Base-by-base conservation (phyloP, 345 rosid genomes). In the Acer campestre region DNA sequence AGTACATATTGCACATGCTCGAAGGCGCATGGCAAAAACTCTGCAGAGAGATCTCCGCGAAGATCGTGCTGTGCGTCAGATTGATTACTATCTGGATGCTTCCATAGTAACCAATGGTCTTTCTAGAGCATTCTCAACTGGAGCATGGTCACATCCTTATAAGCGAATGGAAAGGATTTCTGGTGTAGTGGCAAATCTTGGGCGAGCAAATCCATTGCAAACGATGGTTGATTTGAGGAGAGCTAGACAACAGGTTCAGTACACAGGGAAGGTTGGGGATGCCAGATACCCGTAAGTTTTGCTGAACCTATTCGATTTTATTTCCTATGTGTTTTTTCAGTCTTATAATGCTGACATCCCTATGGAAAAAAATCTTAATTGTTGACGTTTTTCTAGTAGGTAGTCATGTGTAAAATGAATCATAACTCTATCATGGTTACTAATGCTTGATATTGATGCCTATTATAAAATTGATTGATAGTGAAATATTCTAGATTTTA, bases 201-300 rank as follows among this genome's bases (percentile, higher is more conserved):
- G 98, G 55, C 92, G 97, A 51, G 84, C 97, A 82, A 93, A 95
- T 88, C 92, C 99, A 49, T 73, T 94, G 83, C 99, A 95, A 82
- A 85, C 95, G 31, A 78, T 90, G 84, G 83, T 88, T 77, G 99
- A 95, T 80, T 83, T 90, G 85, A 89, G 99, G 78, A 95, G 83
- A 89, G 89, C 92, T 64, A 86, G 98, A 1, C 97, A 93, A 65
- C 98, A 89, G 61, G 98, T 95, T 79, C 79, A 68, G 17, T 93
- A 92, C 83, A 91, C 97, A 3, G 99, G 97, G 86, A 94, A 89
- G 86, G 98, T 92, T 85, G 98, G 97, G 84, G 97, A 92, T 90
- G 97, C 99, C 4, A 83, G 99, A 92, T 95, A 91, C 75, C 98
- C 98, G 98, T 95, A 87, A 95, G 97, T 85, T 64, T 66, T 73